Percentiles rank a stretch among this genome's conserved stretches.
Conservation (phyloP, 139 green algal species). For the Auxenochlorella pyrenoidosa region DNA sequence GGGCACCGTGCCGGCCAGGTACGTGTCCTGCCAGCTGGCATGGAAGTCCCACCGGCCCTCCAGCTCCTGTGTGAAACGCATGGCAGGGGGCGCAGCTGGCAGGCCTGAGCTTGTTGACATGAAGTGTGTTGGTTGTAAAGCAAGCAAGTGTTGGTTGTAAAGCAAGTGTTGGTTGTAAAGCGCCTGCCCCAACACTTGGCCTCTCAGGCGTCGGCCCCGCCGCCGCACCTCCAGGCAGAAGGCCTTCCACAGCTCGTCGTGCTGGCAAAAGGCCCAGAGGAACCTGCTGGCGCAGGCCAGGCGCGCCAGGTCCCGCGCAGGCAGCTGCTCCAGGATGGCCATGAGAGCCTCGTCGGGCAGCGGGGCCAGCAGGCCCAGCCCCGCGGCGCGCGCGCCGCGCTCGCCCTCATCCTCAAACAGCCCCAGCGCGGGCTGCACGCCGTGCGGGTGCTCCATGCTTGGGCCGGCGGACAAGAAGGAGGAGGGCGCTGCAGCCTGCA, state of each 20-base stretch:
- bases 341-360: slow-evolving; percentile 87
- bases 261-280: slow-evolving; percentile 84
- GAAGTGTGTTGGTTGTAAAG: background rate
- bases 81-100: no score
- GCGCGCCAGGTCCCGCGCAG: slow-evolving; percentile 53
- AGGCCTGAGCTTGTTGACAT: no score
- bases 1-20: slow-evolving; percentile 26
- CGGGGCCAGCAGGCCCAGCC: slow-evolving; percentile 76
- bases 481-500: background rate
- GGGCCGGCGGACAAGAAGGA: background rate
- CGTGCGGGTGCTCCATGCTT: slow-evolving; percentile 10
- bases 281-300: slow-evolving; percentile 60
- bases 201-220: background rate
- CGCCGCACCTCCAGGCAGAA: slow-evolving; percentile 77
- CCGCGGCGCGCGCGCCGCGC: slow-evolving; percentile 33
- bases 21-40: slow-evolving; percentile 70
- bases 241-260: slow-evolving; percentile 91
- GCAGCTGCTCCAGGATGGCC: slow-evolving; percentile 65
- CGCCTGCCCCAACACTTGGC: background rate
- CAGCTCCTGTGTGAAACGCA: no score
- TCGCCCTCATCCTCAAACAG: slow-evolving; percentile 12
- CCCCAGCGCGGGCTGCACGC: slow-evolving; percentile 27
- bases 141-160: background rate
- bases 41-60: slow-evolving; percentile 52
- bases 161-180: no score